Base-by-base conservation (phyloP, 805 yeast genomes). In the Wickerhamiella occidentalis region DNA sequence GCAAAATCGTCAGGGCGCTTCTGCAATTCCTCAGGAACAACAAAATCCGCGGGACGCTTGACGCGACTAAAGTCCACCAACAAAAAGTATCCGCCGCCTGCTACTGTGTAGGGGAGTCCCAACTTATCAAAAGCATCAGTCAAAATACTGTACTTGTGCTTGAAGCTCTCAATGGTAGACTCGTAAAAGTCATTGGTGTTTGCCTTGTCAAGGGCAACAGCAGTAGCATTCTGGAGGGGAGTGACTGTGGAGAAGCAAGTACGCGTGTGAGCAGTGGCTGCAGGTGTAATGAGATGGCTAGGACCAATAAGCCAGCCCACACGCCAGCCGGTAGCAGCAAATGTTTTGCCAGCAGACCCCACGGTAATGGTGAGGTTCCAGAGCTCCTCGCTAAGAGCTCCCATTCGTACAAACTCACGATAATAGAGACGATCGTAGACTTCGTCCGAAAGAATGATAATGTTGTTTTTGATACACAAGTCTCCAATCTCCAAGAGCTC, bases 261-360 rank as follows among this genome's bases (percentile, higher is more conserved):
- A 66, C 98, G 77, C 1, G 96, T 86, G 66, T 92, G 96, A 0
- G 97, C 97, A 22, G 83, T 76, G 6, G 86, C 74, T 4, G 80
- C 94, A 61, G 84, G 85, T 56, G 82, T 79, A 58, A 92, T 72
- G 55, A 88, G 70, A 26, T 82, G 84, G n/a, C 83, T 73, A 48
- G 84, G 81, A 6, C 96, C 97, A 54, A 88, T 80, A 35, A 90
- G 74, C 94, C 95, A 92, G 49, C 98, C 98, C 48, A 92, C 77
- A 71, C 98, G 80, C 96, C 97, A 92, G 48, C 98, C 98, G 11
- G 98, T 92, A 40, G 95, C 95, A n/a, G 96, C 95, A 69, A 92
- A 92, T 0, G 95, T 79, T 66, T 92, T 92, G 55, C 98, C 98
- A 6, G 96, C 98, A 25, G 96, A 85, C 1, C 97, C 97, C 19